phyloP scores from a whole-genome alignment of 306 rosid genomes.

The Cicer chorassanicum region DNA sequence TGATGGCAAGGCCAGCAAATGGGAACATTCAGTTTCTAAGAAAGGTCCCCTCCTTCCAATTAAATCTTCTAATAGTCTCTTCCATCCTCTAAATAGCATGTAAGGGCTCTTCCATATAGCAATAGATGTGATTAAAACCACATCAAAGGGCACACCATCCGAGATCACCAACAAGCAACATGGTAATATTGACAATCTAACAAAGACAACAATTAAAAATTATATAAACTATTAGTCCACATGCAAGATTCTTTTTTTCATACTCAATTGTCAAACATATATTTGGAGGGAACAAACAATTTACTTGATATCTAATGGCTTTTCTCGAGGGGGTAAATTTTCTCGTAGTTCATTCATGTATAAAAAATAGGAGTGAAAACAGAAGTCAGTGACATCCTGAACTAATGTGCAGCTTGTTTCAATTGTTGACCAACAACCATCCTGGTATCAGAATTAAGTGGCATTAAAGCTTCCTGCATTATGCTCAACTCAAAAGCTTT shows the following conservation, averaged over 20 bases:
- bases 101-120: slow-evolving; percentile 82
- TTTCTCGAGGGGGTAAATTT: slow-evolving; percentile 59
- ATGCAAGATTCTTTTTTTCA: neutral
- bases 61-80: slow-evolving; percentile 83
- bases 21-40: slow-evolving; percentile 79
- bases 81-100: slow-evolving; percentile 84
- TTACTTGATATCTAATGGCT: slow-evolving; percentile 67
- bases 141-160: slow-evolving; percentile 63
- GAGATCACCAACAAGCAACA: slow-evolving; percentile 67
- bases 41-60: slow-evolving; percentile 89
- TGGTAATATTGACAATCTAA: slow-evolving; percentile 66
- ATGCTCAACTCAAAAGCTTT: neutral
- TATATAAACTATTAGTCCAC: neutral
- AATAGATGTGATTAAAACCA: slow-evolving; percentile 58
- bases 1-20: slow-evolving; percentile 81
- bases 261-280: neutral
- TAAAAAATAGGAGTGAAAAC: slow-evolving; percentile 81
- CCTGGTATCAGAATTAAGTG: slow-evolving; percentile 50
- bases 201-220: slow-evolving; percentile 2
- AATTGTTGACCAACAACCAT: slow-evolving; percentile 75
- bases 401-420: slow-evolving; percentile 67
- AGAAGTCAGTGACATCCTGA: slow-evolving; percentile 72
- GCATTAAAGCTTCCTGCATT: slow-evolving; percentile 27
- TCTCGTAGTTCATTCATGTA: slow-evolving; percentile 82
- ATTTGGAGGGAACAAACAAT: slow-evolving; percentile 9